These are phyloP conservation scores for Prillingera fragicola DNA, from an alignment of 1,284 basidiomycete genomes.

Conservation along the genomic window DNA sequence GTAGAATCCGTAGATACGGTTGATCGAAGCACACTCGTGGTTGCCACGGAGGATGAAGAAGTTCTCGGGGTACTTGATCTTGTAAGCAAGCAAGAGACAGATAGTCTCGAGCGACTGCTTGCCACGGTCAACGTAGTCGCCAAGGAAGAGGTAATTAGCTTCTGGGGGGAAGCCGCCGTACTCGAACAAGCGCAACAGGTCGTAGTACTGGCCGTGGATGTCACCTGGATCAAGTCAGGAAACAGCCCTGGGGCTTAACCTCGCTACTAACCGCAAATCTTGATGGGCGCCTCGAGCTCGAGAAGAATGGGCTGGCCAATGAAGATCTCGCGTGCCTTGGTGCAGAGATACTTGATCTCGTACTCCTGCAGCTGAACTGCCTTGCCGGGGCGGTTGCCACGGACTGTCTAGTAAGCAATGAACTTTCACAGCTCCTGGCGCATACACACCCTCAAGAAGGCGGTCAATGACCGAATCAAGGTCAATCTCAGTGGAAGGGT, in stretches of 20 bases:
- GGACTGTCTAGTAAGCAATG: conserved; percentile 44
- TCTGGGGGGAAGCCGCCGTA: conserved; percentile 60
- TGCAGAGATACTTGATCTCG: conserved; percentile 59
- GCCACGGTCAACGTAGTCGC: conserved; percentile 97
- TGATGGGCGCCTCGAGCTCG: conserved; percentile 59
- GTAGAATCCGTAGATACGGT: conserved; percentile 97
- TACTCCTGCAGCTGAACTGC: conserved; percentile 57
- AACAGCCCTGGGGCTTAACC: neutral
- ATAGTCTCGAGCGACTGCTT: conserved; percentile 99
- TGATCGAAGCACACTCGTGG: conserved; percentile 99
- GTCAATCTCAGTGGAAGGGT: conserved; percentile 68
- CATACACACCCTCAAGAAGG: conserved; percentile 79
- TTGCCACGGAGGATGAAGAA: conserved; percentile 98
- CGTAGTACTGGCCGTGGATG: conserved; percentile 60
- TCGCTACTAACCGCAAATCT: conserved; percentile 55
- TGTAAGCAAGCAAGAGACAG: conserved; percentile 92
- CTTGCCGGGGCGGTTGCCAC: conserved; percentile 58
- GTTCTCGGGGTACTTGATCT: conserved; percentile 99
- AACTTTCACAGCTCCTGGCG: neutral
- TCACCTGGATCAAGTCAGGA: conserved; percentile 45
- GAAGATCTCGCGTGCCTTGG: conserved; percentile 58
- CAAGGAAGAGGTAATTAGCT: conserved; percentile 97
- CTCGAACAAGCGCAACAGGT: conserved; percentile 57
- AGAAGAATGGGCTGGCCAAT: conserved; percentile 59
- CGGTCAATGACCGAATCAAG: conserved; percentile 97